phyloP scores from a whole-genome alignment of 148 eudicot genomes.

The Rhododendron molle region DNA sequence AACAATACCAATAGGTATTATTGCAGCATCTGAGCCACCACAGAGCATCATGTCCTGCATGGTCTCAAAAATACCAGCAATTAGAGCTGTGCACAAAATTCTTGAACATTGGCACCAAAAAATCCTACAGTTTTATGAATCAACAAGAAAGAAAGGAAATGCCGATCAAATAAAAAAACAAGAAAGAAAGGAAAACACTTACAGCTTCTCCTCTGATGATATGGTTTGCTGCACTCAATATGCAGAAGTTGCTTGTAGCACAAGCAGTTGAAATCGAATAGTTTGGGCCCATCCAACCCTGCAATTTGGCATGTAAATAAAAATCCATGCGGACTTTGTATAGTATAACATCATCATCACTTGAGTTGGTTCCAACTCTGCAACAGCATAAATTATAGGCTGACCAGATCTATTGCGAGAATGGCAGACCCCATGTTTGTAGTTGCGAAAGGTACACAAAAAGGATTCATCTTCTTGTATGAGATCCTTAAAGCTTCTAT shows the following conservation, averaged over 20 bases:
- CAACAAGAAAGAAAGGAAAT: constrained; percentile 11
- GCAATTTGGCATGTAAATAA: constrained; percentile 18
- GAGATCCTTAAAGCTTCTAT: constrained; percentile 93
- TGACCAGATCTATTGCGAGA: constrained; percentile 96
- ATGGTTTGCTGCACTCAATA: constrained; percentile 92
- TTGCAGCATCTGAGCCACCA: constrained; percentile 93
- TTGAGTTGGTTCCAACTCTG: background rate
- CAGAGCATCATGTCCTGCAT: constrained; percentile 92
- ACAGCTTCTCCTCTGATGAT: constrained; percentile 97
- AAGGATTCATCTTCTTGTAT: constrained; percentile 96
- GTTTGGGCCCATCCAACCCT: constrained; percentile 99
- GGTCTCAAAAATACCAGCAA: constrained; percentile 11
- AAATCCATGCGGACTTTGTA: constrained; percentile 11
- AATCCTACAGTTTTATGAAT: background rate
- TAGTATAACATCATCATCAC: background rate
- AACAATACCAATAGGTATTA: constrained; percentile 78
- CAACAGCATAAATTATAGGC: constrained; percentile 14
- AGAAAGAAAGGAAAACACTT: constrained; percentile 30
- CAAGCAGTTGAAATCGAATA: constrained; percentile 96
- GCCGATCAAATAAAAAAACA: background rate
- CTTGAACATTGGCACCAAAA: background rate
- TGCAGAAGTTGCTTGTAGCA: constrained; percentile 97
- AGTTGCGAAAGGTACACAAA: constrained; percentile 94
- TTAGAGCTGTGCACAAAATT: background rate
- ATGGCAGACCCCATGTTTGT: constrained; percentile 99